These are phyloP conservation scores for Pichia deserticola DNA, from an alignment of 805 yeast genomes.

Conservation along the genomic window DNA sequence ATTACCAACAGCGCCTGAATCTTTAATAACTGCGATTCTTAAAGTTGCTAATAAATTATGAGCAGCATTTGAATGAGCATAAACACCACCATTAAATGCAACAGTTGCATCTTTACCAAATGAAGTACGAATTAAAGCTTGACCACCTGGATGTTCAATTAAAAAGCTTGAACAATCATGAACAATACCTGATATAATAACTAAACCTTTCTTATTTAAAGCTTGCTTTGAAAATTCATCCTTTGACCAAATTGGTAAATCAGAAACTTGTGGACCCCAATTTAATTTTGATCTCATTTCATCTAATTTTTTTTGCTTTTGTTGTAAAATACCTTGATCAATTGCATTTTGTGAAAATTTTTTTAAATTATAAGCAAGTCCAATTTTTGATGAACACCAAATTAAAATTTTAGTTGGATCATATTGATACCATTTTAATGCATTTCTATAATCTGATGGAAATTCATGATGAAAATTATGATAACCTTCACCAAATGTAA, in stretches of 20 bases:
- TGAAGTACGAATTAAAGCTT: conserved; percentile 60
- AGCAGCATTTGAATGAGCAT: conserved; percentile 80
- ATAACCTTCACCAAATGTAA: conserved; percentile 85
- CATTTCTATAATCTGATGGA: conserved; percentile 85
- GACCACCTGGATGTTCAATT: conserved; percentile 82
- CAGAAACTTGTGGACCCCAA: conserved; percentile 68
- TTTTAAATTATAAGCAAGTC: conserved; percentile 66
- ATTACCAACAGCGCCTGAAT: conserved; percentile 49
- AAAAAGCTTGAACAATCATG: conserved; percentile 66
- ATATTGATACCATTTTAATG: conserved; percentile 80
- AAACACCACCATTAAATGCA: conserved; percentile 83
- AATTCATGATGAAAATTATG: conserved; percentile 89
- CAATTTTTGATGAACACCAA: conserved; percentile 52
- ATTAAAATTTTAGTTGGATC: conserved; percentile 73
- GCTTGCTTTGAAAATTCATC: conserved; percentile 48
- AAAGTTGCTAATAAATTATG: conserved; percentile 73
- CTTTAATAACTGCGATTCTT: conserved; percentile 76
- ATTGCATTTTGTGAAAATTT: conserved; percentile 74
- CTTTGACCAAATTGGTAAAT: conserved; percentile 70
- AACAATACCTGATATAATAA: conserved; percentile 70
- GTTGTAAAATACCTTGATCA: conserved; percentile 76
- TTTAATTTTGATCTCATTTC: conserved; percentile 51
- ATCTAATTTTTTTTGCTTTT: conserved; percentile 73
- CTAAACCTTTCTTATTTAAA: conserved; percentile 46
- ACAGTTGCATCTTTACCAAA: conserved; percentile 76